Evolutionary conservation across 495 filamentous ascomycete genomes (phyloP).

Genomic region (Trichoderma virens): DNA sequence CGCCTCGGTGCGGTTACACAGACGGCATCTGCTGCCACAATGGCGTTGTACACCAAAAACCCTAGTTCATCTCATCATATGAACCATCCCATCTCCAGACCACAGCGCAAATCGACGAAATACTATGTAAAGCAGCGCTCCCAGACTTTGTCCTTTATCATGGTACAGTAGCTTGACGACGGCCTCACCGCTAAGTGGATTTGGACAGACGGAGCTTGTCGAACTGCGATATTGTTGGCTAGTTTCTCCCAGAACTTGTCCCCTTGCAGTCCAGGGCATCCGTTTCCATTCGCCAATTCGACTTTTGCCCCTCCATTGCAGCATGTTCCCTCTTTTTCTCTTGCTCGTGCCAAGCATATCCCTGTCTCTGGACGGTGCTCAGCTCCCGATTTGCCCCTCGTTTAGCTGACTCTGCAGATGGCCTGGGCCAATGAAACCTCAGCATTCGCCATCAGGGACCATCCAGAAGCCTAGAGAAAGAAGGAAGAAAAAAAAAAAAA

Average conservation of each 20-base stretch:
- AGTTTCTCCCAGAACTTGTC: not conserved
- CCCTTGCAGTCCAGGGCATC: not conserved
- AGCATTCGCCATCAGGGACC: not conserved
- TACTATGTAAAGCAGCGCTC: too few relatives aligned
- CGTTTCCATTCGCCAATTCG: not conserved
- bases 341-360: not conserved
- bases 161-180: not conserved
- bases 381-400: slow-evolving; percentile 1
- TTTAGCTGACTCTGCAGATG: not conserved
- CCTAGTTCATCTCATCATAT: too few relatives aligned
- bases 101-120: too few relatives aligned
- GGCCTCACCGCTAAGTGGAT: not conserved
- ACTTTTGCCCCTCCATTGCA: not conserved
- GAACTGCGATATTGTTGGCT: not conserved
- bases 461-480: not conserved
- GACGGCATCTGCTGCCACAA: not conserved
- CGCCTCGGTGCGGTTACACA: not conserved
- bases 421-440: not conserved
- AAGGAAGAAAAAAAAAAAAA: not conserved
- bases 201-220: not conserved
- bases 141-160: too few relatives aligned
- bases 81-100: too few relatives aligned
- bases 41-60: too few relatives aligned
- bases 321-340: not conserved
- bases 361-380: not conserved